phyloP scores from a whole-genome alignment of 257 asterid species.

The Petunia secreta region DNA sequence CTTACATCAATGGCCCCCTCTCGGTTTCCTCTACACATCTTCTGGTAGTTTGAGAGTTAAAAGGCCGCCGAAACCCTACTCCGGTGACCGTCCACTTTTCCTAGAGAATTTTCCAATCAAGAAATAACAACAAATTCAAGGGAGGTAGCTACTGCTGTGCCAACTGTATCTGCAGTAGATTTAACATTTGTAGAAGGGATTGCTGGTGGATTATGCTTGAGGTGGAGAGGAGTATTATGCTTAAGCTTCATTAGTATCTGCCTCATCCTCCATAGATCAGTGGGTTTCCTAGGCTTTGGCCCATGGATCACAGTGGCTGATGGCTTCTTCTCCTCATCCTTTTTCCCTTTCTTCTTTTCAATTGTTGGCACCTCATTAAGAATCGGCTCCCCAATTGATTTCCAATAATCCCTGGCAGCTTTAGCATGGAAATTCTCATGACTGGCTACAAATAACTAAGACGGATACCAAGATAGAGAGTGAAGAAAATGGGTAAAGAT shows the following conservation, averaged over 20 bases:
- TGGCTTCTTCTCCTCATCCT: conserved; percentile 68
- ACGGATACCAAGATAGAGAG: background rate
- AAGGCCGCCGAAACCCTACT: too few species aligned
- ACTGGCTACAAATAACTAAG: conserved; percentile 59
- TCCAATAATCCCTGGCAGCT: conserved; percentile 86
- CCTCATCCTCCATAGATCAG: conserved; percentile 76
- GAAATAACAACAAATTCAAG: conserved; percentile 55
- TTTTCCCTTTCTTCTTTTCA: conserved; percentile 62
- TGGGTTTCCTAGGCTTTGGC: conserved; percentile 87
- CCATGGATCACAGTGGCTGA: conserved; percentile 63
- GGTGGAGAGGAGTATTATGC: conserved; percentile 73
- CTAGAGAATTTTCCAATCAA: conserved; percentile 27
- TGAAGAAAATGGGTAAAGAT: background rate
- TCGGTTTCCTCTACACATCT: too few species aligned
- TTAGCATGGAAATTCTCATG: conserved; percentile 79
- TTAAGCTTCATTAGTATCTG: conserved; percentile 71
- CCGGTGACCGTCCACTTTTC: too few species aligned
- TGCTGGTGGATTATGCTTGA: conserved; percentile 52
- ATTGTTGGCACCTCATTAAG: conserved; percentile 72
- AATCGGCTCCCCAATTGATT: conserved; percentile 72
- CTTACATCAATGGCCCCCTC: too few species aligned
- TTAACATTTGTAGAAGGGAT: conserved; percentile 34
- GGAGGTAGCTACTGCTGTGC: conserved; percentile 32
- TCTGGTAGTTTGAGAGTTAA: too few species aligned
- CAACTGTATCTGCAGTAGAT: conserved; percentile 33